Evolutionary conservation across 768 basidiomycete species (phyloP), one percentile per base, ranked within the genome.

Genomic region (Hypsizygus marmoreus): DNA sequence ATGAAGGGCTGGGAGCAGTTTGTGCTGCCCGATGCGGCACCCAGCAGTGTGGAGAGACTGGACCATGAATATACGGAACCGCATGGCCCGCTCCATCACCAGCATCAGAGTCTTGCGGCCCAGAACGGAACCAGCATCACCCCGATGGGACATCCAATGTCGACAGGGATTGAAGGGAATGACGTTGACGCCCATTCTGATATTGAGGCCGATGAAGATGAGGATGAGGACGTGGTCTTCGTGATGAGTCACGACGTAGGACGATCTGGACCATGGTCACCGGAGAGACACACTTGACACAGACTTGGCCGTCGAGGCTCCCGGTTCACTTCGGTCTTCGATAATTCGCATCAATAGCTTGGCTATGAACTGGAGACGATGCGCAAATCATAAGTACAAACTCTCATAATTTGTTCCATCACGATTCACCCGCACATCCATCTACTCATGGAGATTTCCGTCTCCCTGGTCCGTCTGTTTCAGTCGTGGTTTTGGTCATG

Each of bases 191-290:
- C 62, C 14, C 64, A 56, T 17, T 68, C 73, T 7, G 75, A 79
- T 14, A 75, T 73, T 2, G 78, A 79, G 1, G 75, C 14, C 4
- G 36, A 73, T 1, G 62, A 45, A 5, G 70, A 67, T 23, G 72
- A 66, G 10, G 77, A 82, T 2, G 81, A 85, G 8, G 84, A 85
- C 2, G 76, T 87, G n/a, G 84, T 78, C n/a, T 83, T 87, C 52
- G 84, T 87, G 29, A 76, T 87, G 61, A 46, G 35, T 24, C 51
- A 39, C 28, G 52, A 52, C 12, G 79, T 77, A 31, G 61, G 71
- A 47, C 74, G 73, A 46, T 67, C 67, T n/a, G 69, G 66, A 53
- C 55, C 54, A 34, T 67, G 65, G 62, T 57, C 58, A 40, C 66
- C 64, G 37, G 65, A 70, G 38, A 47, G 29, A 50, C 65, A 57